Evolutionary conservation across 768 basidiomycete genomes (phyloP).

Genomic region (Suillus alpinus): DNA sequence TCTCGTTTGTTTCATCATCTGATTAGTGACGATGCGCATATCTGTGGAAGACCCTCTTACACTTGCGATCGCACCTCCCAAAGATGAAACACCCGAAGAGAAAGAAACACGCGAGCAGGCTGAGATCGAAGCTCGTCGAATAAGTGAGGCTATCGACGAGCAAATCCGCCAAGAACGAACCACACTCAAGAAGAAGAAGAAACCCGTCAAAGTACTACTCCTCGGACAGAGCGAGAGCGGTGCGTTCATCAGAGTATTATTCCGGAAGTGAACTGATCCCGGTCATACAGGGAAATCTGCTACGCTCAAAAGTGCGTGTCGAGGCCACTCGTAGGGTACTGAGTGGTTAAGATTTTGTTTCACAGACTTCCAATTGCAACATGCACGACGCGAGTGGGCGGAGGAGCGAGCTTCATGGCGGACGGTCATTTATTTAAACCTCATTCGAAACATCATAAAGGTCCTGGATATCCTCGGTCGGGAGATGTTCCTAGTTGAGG

Average conservation of each 20-base stretch:
- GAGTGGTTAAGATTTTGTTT: constrained; percentile 10
- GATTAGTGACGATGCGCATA: constrained; percentile 20
- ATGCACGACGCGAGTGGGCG: constrained; percentile 66
- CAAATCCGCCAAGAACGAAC: constrained; percentile 61
- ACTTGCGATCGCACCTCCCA: constrained; percentile 57
- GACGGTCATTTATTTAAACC: constrained; percentile 74
- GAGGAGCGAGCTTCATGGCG: constrained; percentile 73
- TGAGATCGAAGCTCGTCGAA: constrained; percentile 60
- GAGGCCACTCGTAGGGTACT: background rate
- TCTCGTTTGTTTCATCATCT: background rate
- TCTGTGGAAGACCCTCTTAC: constrained; percentile 61
- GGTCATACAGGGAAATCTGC: constrained; percentile 57
- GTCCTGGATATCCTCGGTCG: constrained; percentile 56
- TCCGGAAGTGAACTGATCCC: constrained; percentile 15
- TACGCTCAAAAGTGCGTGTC: constrained; percentile 65
- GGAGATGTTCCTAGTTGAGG: constrained; percentile 47
- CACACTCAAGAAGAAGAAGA: constrained; percentile 57
- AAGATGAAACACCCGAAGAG: constrained; percentile 58
- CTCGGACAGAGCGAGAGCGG: constrained; percentile 77
- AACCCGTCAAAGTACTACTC: constrained; percentile 70
- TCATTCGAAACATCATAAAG: constrained; percentile 68
- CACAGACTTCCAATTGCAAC: constrained; percentile 71
- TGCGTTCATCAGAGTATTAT: constrained; percentile 14
- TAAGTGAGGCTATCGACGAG: constrained; percentile 77
- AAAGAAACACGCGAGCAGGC: constrained; percentile 52